These are phyloP conservation scores for Hemisphaericaspora nanyangensis DNA, from an alignment of 805 yeast species.

Conservation along the genomic window DNA sequence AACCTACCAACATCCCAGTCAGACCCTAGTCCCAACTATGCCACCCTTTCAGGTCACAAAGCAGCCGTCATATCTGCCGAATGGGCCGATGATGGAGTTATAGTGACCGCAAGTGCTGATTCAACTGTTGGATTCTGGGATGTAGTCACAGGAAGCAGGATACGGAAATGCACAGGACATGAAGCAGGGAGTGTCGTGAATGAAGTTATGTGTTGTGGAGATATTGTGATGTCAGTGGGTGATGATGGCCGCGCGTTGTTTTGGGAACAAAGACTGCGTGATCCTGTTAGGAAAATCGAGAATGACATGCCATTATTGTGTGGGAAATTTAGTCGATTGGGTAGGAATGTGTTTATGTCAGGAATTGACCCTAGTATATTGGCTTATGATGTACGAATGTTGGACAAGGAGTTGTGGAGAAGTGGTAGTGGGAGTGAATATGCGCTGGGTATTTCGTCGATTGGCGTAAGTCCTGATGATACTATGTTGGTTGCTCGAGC, in stretches of 20 bases:
- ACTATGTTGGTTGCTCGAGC: slow-evolving; percentile 49
- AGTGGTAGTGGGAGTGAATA: slow-evolving; percentile 40
- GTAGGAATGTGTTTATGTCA: slow-evolving; percentile 46
- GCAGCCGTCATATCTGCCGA: slow-evolving; percentile 58
- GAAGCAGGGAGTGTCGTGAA: slow-evolving; percentile 48
- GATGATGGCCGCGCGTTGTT: slow-evolving; percentile 60
- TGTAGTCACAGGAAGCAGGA: slow-evolving; percentile 48
- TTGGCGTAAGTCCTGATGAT: slow-evolving; percentile 46
- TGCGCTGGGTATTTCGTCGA: slow-evolving; percentile 45
- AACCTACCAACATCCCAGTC: slow-evolving; percentile 29
- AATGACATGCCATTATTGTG: slow-evolving; percentile 60
- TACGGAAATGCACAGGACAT: slow-evolving; percentile 54
- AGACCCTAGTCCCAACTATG: slow-evolving; percentile 35
- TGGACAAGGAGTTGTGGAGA: slow-evolving; percentile 42
- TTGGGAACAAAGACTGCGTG: slow-evolving; percentile 66
- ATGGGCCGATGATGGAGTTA: slow-evolving; percentile 48
- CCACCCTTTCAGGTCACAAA: slow-evolving; percentile 53
- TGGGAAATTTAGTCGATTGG: slow-evolving; percentile 31
- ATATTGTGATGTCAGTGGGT: slow-evolving; percentile 47
- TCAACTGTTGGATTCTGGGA: slow-evolving; percentile 62
- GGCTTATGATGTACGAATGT: slow-evolving; percentile 55
- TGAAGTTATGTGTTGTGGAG: slow-evolving; percentile 38
- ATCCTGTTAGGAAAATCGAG: slow-evolving; percentile 32
- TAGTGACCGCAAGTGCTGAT: slow-evolving; percentile 58
- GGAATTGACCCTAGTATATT: slow-evolving; percentile 67